Conservation (phyloP, 805 yeast species). For the Pichia rugopelliculosa region DNA sequence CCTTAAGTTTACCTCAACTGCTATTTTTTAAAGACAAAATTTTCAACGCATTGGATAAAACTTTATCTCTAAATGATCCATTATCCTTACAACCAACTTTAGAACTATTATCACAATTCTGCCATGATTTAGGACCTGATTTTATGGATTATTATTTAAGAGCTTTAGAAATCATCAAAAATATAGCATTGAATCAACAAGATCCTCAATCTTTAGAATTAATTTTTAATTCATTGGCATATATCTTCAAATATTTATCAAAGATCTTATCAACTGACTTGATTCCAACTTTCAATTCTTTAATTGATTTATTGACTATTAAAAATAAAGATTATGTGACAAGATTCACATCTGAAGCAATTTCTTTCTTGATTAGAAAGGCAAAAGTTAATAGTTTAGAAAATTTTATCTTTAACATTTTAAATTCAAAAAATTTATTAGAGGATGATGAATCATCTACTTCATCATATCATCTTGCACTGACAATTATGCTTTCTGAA, state of each 20-base stretch:
- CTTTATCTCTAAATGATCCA: conserved; percentile 52
- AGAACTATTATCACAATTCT: conserved; percentile 76
- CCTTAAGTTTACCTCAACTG: conserved; percentile 74
- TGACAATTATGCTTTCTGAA: conserved; percentile 60
- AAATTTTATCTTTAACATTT: conserved; percentile 35
- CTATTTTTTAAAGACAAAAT: conserved; percentile 62
- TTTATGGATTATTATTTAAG: conserved; percentile 58
- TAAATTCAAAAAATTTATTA: conserved; percentile 26
- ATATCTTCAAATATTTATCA: conserved; percentile 80
- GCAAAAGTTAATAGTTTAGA: conserved; percentile 42
- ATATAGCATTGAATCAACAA: conserved; percentile 40
- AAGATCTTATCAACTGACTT: conserved; percentile 55
- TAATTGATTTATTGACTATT: conserved; percentile 58
- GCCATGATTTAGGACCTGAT: conserved; percentile 90
- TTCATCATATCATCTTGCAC: conserved; percentile 47
- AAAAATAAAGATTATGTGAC: conserved; percentile 56
- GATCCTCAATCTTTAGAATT: conserved; percentile 67
- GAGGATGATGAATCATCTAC: conserved; percentile 26
- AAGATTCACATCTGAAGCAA: conserved; percentile 83
- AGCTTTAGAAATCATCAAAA: conserved; percentile 44
- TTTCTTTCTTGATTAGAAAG: conserved; percentile 76
- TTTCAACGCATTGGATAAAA: conserved; percentile 32
- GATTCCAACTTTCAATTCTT: conserved; percentile 56
- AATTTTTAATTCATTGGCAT: conserved; percentile 79
- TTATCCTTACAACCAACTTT: conserved; percentile 72